Evolutionary conservation across 208 protist species (phyloP), one percentile per base, ranked within the genome.

Genomic region (Crithidia fasciculata): DNA sequence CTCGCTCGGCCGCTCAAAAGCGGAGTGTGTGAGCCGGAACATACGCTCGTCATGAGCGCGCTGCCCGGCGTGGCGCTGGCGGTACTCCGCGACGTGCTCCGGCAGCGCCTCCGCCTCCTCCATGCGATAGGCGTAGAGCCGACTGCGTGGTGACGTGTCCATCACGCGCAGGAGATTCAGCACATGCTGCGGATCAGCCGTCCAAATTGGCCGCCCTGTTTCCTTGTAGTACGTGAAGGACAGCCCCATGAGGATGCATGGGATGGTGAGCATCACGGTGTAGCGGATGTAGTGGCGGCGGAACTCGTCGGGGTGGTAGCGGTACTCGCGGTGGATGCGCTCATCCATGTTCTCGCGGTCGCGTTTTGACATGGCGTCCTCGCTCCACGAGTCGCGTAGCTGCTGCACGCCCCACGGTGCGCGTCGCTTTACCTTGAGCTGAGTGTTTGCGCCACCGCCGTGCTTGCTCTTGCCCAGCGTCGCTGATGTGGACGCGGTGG

Each of bases 301-400:
- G 50, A 81, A 72, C 74, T 91, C 88, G 16, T 94, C 87, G 8
- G 91, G 91, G 70, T 96, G 91, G 74, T 94, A 96, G 72, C 91
- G 88, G 76, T 96, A 93, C 77, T 93, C 85, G 65, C 89, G 82
- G 63, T 93, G 83, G 61, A 96, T 86, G 56, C 91, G 89, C 66
- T 93, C 85, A 39, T 78, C 84, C 82, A 96, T 88, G 74, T 88
- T 91, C 39, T 96, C 88, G 10, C 54, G 78, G 37, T 90, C 82
- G 5, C 85, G 72, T 68, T 87, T 87, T 19, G 89, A 79, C 91
- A 96, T 96, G 45, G 91, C 91, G 50, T 96, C 91, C 63, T 85
- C 74, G 64, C 86, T 92, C 88, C 91, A 96, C 50, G 85, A 87
- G 61, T 96, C 91, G 28, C 91, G 88, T 40, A 96, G 80, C 84